These are phyloP conservation scores for Hortiboletus flavorubellus DNA, from an alignment of 768 basidiomycete species.

Conservation along the genomic window DNA sequence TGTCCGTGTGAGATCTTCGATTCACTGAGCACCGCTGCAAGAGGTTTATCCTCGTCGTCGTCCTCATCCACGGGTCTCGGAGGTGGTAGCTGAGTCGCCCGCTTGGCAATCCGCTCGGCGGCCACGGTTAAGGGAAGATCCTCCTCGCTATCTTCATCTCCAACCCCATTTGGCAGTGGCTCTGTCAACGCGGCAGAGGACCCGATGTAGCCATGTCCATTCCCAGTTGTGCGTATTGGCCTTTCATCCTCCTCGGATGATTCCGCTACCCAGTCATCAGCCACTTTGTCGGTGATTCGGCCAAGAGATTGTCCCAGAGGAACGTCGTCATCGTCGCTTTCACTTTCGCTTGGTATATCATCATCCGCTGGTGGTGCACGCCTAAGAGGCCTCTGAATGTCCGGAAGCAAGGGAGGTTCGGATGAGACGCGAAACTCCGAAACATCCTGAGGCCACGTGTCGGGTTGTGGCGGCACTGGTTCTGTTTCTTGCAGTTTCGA, in stretches of 20 bases:
- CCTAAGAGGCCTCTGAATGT: constrained; percentile 33
- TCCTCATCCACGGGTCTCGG: constrained; percentile 35
- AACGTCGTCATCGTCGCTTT: constrained; percentile 42
- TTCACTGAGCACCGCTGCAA: constrained; percentile 56
- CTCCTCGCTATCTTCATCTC: constrained; percentile 67
- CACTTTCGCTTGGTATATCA: constrained; percentile 50
- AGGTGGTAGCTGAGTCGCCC: constrained; percentile 34
- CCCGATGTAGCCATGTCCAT: constrained; percentile 46
- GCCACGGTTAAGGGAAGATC: constrained; percentile 74
- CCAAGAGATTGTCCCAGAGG: constrained; percentile 21
- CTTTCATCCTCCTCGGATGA: constrained; percentile 63
- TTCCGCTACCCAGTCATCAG: constrained; percentile 44
- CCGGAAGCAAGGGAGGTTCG: constrained; percentile 32
- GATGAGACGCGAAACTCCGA: constrained; percentile 16
- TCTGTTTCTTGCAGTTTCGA: constrained; percentile 47
- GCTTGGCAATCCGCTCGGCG: constrained; percentile 51
- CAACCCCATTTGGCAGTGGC: neutral
- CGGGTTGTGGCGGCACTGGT: constrained; percentile 23
- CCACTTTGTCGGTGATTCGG: constrained; percentile 19
- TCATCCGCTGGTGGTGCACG: constrained; percentile 32
- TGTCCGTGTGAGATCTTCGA: constrained; percentile 42
- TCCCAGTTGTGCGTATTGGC: constrained; percentile 55
- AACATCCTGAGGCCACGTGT: constrained; percentile 33
- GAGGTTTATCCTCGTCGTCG: constrained; percentile 59
- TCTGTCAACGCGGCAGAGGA: constrained; percentile 7